Base-by-base conservation (phyloP, 2,329 filamentous ascomycete species). In the Metarhizium robertsii region DNA sequence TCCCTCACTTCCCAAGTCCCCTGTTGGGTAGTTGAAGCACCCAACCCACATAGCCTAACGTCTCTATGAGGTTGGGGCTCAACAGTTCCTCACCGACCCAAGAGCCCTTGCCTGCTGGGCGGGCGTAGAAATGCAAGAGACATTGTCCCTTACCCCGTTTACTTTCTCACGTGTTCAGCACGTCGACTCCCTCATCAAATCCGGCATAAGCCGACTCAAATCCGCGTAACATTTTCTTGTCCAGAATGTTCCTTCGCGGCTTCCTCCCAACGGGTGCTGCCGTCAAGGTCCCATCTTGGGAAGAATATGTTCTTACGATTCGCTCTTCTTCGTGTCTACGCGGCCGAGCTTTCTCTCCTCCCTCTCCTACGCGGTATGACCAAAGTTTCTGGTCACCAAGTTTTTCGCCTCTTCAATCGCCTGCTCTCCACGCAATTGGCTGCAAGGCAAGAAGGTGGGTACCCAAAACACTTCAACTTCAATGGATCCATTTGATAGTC, bases 61-160 rank as follows among this genome's bases (percentile, higher is more conserved):
- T 49, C 18, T 13, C 18, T 18, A 42, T 30, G 46, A 49, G 46
- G 7, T 49, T 49, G 46, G 46, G 46, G 20, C 46, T 49, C 46
- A 29, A 49, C 46, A 49, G 20, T n/a, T 49, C 46, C 46, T 49
- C 46, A 29, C 46, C 13, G 13, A 47, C 54, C 56, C 18, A 57
- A 30, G 43, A 50, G 50, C 52, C 49, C 48, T 54, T 52, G 30
- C 43, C 34, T n/a, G 29, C 20, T 29, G 55, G 55, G 18, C 53
- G 50, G 36, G 48, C 34, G 45, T 57, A 49, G 48, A 20, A 57
- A 50, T 34, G 50, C 20, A 55, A 46, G 36, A 50, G 56, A 57
- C 43, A 55, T 47, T 50, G 50, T 40, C 7, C 14, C 36, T 55
- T 53, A 6, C 45, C 45, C 25, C 40, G 43, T 46, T 16, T 54